Percentiles rank a stretch among this genome's conserved stretches.
Conservation (phyloP, 2,329 filamentous ascomycete genomes). For the Colletotrichum sp. region DNA sequence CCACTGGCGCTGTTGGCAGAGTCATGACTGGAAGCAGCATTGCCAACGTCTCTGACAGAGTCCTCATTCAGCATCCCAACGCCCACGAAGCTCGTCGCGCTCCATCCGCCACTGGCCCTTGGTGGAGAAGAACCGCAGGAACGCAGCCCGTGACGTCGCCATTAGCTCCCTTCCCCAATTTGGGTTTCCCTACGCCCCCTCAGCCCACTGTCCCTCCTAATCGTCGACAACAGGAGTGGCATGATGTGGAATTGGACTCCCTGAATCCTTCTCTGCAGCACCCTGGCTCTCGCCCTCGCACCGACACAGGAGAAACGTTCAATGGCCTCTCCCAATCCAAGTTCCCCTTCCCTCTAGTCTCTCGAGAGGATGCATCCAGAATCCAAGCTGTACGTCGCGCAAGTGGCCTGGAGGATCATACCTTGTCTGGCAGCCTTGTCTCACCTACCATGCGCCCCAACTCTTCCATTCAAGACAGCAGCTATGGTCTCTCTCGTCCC, state of each 20-base stretch:
- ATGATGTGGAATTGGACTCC: constrained; percentile 6
- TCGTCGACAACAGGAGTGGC: not conserved
- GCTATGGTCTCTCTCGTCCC: not conserved
- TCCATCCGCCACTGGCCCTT: not conserved
- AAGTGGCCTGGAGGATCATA: constrained; percentile 23
- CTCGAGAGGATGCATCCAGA: constrained; percentile 10
- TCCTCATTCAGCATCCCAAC: not conserved
- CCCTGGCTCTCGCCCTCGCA: not conserved
- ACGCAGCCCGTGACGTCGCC: not conserved
- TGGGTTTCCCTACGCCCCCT: not conserved
- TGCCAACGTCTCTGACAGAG: constrained; percentile 19
- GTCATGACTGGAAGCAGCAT: constrained; percentile 23
- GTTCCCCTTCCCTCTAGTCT: constrained; percentile 10
- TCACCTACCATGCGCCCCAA: not conserved
- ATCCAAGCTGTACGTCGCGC: constrained; percentile 17
- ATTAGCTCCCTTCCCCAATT: not conserved
- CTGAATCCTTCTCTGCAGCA: not conserved
- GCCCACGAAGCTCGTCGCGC: not conserved
- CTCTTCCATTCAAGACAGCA: not conserved
- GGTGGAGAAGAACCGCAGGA: not conserved
- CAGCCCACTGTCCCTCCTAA: not conserved
- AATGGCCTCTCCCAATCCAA: not conserved
- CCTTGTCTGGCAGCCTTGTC: constrained; percentile 8
- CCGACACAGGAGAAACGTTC: not conserved
- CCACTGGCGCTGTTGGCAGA: not conserved